Evolutionary conservation across 495 filamentous ascomycete genomes (phyloP).

Genomic region (Penicillium fimorum): DNA sequence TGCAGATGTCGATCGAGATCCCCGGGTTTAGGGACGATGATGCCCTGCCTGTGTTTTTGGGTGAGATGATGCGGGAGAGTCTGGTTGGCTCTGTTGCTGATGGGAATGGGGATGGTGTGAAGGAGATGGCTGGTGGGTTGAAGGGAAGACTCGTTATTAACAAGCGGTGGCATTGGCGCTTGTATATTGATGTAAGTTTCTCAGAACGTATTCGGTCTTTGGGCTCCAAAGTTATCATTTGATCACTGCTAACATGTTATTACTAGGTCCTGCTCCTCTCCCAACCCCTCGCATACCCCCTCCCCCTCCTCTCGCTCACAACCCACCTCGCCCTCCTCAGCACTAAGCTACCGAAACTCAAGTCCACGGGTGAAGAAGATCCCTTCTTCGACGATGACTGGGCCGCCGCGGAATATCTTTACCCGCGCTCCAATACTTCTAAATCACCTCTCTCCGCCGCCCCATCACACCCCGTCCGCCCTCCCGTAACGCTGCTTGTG

Average conservation of each 20-base stretch:
- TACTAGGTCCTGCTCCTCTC: constrained; percentile 86
- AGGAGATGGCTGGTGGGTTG: constrained; percentile 58
- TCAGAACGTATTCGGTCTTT: background rate
- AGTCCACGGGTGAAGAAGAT: constrained; percentile 87
- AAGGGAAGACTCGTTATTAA: constrained; percentile 78
- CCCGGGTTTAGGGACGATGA: constrained; percentile 89
- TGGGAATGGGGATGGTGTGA: constrained; percentile 13
- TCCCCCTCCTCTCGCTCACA: constrained; percentile 87
- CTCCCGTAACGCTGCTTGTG: constrained; percentile 87
- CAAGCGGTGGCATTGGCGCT: constrained; percentile 86
- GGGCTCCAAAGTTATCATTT: background rate
- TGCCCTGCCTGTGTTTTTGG: constrained; percentile 79
- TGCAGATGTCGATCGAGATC: constrained; percentile 82
- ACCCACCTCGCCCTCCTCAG: constrained; percentile 93
- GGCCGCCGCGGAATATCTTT: constrained; percentile 76
- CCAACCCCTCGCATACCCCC: constrained; percentile 83
- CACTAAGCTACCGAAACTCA: constrained; percentile 77
- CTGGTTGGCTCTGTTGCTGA: constrained; percentile 58
- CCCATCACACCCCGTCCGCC: constrained; percentile 42
- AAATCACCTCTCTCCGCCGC: constrained; percentile 3
- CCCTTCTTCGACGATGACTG: constrained; percentile 99
- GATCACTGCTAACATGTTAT: constrained; percentile 1
- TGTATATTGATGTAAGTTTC: constrained; percentile 85
- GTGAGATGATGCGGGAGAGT: constrained; percentile 83
- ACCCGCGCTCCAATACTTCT: constrained; percentile 48